phyloP scores from a whole-genome alignment of 2,329 filamentous ascomycete species.

The Penicillium digitatum region DNA sequence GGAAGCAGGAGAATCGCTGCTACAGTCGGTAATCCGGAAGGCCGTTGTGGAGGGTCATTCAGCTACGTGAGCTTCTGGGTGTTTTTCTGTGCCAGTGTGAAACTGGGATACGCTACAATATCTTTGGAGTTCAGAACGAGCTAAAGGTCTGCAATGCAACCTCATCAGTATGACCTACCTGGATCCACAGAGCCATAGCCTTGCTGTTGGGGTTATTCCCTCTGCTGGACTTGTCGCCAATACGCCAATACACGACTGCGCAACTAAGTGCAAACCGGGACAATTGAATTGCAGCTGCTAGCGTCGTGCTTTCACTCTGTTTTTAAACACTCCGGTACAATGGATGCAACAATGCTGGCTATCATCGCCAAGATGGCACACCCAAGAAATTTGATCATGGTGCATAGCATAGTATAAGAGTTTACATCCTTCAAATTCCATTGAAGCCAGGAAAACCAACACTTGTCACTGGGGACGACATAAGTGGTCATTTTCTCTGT shows the following conservation, averaged over 20 bases:
- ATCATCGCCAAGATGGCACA: background rate
- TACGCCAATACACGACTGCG: background rate
- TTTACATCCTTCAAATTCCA: background rate
- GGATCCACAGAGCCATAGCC: background rate
- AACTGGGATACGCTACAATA: background rate
- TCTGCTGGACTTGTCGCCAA: background rate
- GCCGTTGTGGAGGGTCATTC: conserved; percentile 23
- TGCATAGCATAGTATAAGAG: background rate
- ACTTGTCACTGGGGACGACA: background rate
- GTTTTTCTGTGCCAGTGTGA: background rate
- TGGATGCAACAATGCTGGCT: background rate
- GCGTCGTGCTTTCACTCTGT: no score
- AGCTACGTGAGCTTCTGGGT: conserved; percentile 11
- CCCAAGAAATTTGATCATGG: no score
- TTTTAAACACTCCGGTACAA: background rate
- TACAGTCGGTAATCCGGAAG: conserved; percentile 31
- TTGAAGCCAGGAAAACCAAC: background rate
- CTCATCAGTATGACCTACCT: background rate
- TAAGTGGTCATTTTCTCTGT: background rate
- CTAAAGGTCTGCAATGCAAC: background rate
- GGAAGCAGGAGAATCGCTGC: conserved; percentile 31
- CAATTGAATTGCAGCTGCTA: background rate
- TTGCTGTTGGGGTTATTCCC: background rate
- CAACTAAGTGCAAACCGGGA: background rate
- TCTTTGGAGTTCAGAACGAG: background rate